Conservation (phyloP, 257 asterid genomes). For the Nemophila menziesii region DNA sequence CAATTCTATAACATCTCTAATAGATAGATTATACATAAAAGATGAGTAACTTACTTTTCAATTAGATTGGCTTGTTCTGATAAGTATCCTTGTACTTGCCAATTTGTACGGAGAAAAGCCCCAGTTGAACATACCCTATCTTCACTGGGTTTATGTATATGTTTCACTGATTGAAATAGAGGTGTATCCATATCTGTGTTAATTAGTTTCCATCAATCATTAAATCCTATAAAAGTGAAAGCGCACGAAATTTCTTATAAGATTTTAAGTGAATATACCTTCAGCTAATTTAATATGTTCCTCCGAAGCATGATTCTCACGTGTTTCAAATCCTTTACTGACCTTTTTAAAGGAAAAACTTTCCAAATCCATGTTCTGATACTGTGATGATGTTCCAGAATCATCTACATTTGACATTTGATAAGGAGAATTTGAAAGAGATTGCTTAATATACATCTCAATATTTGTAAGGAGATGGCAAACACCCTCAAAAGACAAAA, state of each 20-base stretch:
- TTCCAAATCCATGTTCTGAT: conserved; percentile 71
- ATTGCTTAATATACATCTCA: conserved; percentile 57
- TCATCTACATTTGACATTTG: conserved; percentile 53
- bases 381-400: conserved; percentile 36
- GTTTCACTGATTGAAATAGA: conserved; percentile 26
- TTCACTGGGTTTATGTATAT: conserved; percentile 26
- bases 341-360: conserved; percentile 40
- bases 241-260: neutral
- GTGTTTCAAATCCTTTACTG: conserved; percentile 48
- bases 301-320: conserved; percentile 28
- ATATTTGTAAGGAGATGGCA: conserved; percentile 77
- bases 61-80: conserved; percentile 66
- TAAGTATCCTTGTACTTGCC: conserved; percentile 94
- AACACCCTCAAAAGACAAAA: conserved; percentile 79
- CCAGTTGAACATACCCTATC: conserved; percentile 27
- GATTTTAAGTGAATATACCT: conserved; percentile 32
- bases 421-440: conserved; percentile 41
- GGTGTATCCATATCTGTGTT: conserved; percentile 32
- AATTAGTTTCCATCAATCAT: conserved; percentile 7
- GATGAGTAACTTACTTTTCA: conserved; percentile 45
- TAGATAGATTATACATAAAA: neutral
- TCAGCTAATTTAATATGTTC: conserved; percentile 35
- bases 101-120: conserved; percentile 66
- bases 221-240: neutral
- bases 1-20: neutral